Evolutionary conservation across 2,329 filamentous ascomycete species (phyloP).

Genomic region (Fusarium domesticum): DNA sequence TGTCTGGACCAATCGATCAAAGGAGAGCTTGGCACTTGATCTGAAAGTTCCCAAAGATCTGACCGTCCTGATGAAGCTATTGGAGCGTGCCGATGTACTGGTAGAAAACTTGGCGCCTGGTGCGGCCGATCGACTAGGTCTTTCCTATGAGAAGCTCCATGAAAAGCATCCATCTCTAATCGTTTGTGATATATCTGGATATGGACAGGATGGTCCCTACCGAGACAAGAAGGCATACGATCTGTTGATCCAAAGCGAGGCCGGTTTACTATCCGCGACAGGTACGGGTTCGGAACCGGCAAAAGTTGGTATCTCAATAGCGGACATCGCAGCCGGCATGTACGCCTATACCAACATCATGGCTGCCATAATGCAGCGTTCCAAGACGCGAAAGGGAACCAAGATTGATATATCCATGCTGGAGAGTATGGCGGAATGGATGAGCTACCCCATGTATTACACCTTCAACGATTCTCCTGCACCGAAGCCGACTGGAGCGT

Average conservation of each 20-base stretch:
- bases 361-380: slow-evolving; percentile 47
- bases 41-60: slow-evolving; percentile 45
- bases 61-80: slow-evolving; percentile 40
- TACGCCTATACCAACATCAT: slow-evolving; percentile 52
- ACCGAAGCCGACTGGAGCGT: slow-evolving; percentile 46
- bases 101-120: slow-evolving; percentile 54
- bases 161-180: slow-evolving; percentile 44
- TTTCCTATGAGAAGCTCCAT: slow-evolving; percentile 44
- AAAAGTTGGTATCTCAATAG: slow-evolving; percentile 54
- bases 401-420: slow-evolving; percentile 57
- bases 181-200: slow-evolving; percentile 54
- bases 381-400: slow-evolving; percentile 46
- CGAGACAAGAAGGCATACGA: slow-evolving; percentile 55
- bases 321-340: slow-evolving; percentile 52
- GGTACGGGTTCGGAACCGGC: slow-evolving; percentile 43
- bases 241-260: slow-evolving; percentile 53
- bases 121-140: slow-evolving; percentile 44
- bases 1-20: slow-evolving; percentile 54
- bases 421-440: slow-evolving; percentile 58
- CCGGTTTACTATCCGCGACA: slow-evolving; percentile 50
- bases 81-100: slow-evolving; percentile 47
- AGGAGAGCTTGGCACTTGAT: slow-evolving; percentile 51
- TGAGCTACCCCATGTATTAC: slow-evolving; percentile 56
- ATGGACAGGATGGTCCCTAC: slow-evolving; percentile 50
- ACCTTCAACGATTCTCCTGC: slow-evolving; percentile 43